Base-by-base conservation (phyloP, 305 asterid species). In the Plantago coronopus region DNA sequence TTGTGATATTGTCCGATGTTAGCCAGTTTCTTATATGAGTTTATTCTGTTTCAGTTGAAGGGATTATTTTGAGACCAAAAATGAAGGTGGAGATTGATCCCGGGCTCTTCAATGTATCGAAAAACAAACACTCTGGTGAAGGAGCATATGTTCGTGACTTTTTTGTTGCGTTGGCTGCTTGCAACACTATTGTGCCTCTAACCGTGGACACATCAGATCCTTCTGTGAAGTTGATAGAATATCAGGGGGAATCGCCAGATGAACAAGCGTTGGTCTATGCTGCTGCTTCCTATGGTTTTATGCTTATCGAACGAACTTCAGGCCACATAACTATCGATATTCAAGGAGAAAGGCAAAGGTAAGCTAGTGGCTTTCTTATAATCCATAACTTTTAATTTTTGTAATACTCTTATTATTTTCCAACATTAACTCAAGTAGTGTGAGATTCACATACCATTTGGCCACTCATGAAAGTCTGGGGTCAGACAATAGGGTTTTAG, bases 221-320 rank as follows among this genome's bases (percentile, higher is more conserved):
- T 64, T 62, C 80, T 59, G 72, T 78, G 48, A 94, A 79, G 71
- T 66, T 87, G 81, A 78, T 94, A 34, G 96, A 94, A 66, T 94
- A 87, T 74, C 97, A 94, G 66, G 99, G 99, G 56, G 99, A 94
- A 75, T 94, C 99, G 61, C 99, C 99, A 6, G 99, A 94, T 77
- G 99, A 94, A 71, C 99, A 94, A 82, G 96, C 99, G 62, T 76
- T 94, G 80, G 97, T 79, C 38, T 94, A 85, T 78, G 97, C 99
- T 53, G 96, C 99, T 66, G 97, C 97, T 17, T 72, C 95, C 34
- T 89, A 87, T 63, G 99, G 97, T 46, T 89, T 83, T 74, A 89
- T 87, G 97, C 97, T 94, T 47, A 76, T 89, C 20, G 97, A 94
- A 81, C 78, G 99, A 69, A 82, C 96, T 55, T 94, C 99, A 5